Evolutionary conservation across 768 basidiomycete genomes (phyloP).

Genomic region (Termitomyces sp.): DNA sequence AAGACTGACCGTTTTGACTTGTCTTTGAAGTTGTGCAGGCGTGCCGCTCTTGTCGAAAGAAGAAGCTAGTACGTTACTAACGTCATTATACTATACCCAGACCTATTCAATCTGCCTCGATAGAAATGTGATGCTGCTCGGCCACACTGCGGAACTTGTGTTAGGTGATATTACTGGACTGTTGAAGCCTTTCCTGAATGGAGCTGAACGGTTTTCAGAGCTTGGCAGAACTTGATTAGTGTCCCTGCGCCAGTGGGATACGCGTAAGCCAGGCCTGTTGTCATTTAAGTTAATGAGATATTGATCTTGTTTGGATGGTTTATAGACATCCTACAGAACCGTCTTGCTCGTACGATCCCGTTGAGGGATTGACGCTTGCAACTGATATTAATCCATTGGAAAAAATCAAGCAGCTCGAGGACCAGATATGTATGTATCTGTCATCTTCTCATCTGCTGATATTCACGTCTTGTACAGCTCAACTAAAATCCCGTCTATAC

Average conservation of each 20-base stretch:
- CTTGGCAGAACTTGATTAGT: slow-evolving; percentile 76
- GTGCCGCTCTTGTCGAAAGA: slow-evolving; percentile 75
- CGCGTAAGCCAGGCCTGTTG: slow-evolving; percentile 46
- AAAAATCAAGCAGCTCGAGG: slow-evolving; percentile 71
- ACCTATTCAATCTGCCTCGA: not conserved
- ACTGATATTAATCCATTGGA: slow-evolving; percentile 76
- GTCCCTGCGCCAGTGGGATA: slow-evolving; percentile 85
- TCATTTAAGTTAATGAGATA: slow-evolving; percentile 2
- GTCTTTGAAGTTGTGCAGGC: slow-evolving; percentile 38
- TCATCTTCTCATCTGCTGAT: not conserved
- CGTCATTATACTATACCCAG: not conserved
- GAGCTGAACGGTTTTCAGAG: slow-evolving; percentile 25
- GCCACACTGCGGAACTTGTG: slow-evolving; percentile 80
- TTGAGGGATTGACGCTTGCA: slow-evolving; percentile 73
- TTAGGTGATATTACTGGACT: slow-evolving; percentile 49
- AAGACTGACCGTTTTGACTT: not conserved
- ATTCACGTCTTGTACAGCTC: slow-evolving; percentile 34
- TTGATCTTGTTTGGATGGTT: slow-evolving; percentile 5
- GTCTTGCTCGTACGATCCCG: slow-evolving; percentile 81
- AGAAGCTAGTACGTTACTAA: slow-evolving; percentile 62
- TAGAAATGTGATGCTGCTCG: slow-evolving; percentile 89
- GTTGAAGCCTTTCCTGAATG: not conserved
- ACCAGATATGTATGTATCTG: slow-evolving; percentile 55
- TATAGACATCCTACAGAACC: slow-evolving; percentile 79
- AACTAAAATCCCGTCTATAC: slow-evolving; percentile 56